A percentile compares a stretch with the other conserved stretches of the same genome.
phyloP scores from a whole-genome alignment of 768 basidiomycete species.

The Leucocoprinus leucothites region DNA sequence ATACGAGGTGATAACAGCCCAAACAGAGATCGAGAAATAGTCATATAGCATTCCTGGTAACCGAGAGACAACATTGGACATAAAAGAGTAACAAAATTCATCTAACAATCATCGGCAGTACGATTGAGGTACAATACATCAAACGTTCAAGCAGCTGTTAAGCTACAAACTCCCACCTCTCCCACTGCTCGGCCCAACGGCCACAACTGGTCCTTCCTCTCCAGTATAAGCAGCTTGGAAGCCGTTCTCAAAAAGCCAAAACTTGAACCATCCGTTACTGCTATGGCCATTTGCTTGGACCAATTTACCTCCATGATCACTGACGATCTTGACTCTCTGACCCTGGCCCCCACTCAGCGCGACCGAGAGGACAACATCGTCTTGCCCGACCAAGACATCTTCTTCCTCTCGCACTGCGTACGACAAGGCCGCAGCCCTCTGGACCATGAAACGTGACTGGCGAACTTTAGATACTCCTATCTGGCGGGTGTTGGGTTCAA shows the following conservation, averaged over 20 bases:
- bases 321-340: not conserved
- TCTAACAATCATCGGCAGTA: too few relatives aligned
- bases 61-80: too few relatives aligned
- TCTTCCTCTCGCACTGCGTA: not conserved
- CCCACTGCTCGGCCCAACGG: not conserved
- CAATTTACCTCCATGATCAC: not conserved
- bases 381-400: constrained; percentile 1
- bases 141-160: too few relatives aligned
- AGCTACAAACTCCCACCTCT: constrained; percentile 7
- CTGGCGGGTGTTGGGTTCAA: too few relatives aligned
- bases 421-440: too few relatives aligned
- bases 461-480: too few relatives aligned
- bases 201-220: not conserved
- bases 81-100: too few relatives aligned
- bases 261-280: not conserved
- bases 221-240: not conserved
- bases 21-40: too few relatives aligned
- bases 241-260: not conserved
- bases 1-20: too few relatives aligned
- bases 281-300: not conserved
- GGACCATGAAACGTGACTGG: too few relatives aligned
- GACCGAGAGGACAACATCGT: not conserved
- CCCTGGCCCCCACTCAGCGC: not conserved
- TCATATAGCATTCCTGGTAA: too few relatives aligned
- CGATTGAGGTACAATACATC: too few relatives aligned